Base-by-base conservation (phyloP, 305 asterid species). In the Solanum aculeatissimum region DNA sequence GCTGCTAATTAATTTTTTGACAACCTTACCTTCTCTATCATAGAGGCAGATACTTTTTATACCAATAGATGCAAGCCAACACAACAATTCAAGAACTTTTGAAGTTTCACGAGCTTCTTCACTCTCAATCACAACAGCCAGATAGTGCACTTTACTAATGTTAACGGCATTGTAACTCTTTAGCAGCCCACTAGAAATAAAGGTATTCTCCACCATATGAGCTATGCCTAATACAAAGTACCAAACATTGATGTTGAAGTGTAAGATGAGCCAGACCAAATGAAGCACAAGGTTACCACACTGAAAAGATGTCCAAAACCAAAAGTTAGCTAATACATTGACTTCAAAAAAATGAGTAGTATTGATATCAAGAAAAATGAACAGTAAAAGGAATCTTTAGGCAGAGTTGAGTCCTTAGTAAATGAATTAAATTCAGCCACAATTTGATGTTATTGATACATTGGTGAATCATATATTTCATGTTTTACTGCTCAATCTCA, bases 101-200 rank as follows among this genome's bases (percentile, higher is more conserved):
- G 86, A 53, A 68, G 95, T 93, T 55, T 94, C 85, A 40, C 86
- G 87, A 79, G 98, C 98, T 92, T 97, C 98, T 86, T 91, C 95
- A 69, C 99, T 93, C 87, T 95, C 99, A 72, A 97, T 90, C 89
- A 92, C 99, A 89, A 97, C 86, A 16, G 98, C 99, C 83, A 97
- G 93, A 88, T 91, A 95, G 85, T 85, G 87, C 55, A 95, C 97
- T 87, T 90, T 93, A 88, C 93, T 88, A 88, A 91, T 86, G 85
- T 95, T 91, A 84, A 97, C 86, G 68, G 86, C 53, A 84, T 83
- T 87, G 87, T 93, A 94, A 74, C 85, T 91, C 92, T 90, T 88
- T 80, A 91, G 75, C 62, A 90, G 77, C 47, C 96, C 94, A 81
- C 89, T 82, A 60, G 98, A 90, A 84, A 97, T 94, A 23, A 95